phyloP scores from a whole-genome alignment of 1,284 basidiomycete genomes.

The Schizophyllum commune region DNA sequence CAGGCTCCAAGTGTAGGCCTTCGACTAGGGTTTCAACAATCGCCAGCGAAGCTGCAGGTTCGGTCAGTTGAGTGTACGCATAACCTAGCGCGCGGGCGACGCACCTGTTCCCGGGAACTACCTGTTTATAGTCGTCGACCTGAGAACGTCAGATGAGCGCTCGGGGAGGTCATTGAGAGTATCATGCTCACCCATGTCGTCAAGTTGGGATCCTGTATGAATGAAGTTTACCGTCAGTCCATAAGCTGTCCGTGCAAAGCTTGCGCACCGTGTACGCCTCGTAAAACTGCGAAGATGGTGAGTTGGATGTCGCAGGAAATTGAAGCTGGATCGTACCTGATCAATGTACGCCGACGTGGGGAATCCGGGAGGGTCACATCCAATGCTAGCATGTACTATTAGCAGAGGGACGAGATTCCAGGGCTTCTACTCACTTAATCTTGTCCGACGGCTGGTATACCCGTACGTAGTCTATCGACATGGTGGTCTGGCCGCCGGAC shows the following conservation, averaged over 20 bases:
- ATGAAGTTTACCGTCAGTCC: neutral
- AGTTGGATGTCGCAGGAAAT: too few species aligned
- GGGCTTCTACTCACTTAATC: neutral
- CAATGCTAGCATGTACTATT: neutral
- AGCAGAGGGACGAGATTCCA: neutral
- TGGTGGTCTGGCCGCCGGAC: neutral
- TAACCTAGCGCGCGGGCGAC: too few species aligned
- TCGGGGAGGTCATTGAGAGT: too few species aligned
- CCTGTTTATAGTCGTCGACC: conserved; percentile 25
- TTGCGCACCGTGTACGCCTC: neutral
- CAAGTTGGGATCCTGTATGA: neutral
- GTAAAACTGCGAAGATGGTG: neutral
- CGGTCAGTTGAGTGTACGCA: too few species aligned
- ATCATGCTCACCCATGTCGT: neutral
- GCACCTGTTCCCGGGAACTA: conserved; percentile 8
- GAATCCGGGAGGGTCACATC: neutral
- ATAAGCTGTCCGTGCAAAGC: neutral
- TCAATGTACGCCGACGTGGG: neutral
- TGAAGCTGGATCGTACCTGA: too few species aligned
- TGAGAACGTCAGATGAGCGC: too few species aligned
- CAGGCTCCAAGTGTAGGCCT: too few species aligned
- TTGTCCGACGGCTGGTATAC: conserved; percentile 9
- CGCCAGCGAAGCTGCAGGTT: too few species aligned
- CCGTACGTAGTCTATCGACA: conserved; percentile 13
- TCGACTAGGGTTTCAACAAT: too few species aligned